A percentile compares a stretch with the other conserved stretches of the same genome.
These are phyloP conservation scores for Globisporangium okanoganense DNA, from an alignment of 352 stramenopile genomes.

Conservation along the genomic window DNA sequence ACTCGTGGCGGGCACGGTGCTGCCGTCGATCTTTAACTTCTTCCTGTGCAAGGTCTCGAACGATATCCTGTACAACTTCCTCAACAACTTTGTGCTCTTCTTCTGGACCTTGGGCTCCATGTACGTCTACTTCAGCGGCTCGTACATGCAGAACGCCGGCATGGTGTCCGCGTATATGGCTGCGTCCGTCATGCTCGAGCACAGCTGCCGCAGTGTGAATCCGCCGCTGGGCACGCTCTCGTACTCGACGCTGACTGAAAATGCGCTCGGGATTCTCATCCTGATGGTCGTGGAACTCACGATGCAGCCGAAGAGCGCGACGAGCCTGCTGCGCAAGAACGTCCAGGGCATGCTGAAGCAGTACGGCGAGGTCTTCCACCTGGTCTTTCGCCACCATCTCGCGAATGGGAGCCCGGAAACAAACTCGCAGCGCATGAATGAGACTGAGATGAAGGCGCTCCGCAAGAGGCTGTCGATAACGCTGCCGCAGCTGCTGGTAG, in stretches of 20 bases:
- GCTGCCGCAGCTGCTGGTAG: constrained; percentile 31
- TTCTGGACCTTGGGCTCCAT: constrained; percentile 60
- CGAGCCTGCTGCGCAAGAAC: constrained; percentile 47
- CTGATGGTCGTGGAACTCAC: constrained; percentile 54
- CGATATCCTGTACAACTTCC: constrained; percentile 39
- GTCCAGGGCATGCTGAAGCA: constrained; percentile 42
- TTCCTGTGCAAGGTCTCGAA: constrained; percentile 57
- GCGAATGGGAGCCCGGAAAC: constrained; percentile 19
- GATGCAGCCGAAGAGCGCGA: constrained; percentile 47
- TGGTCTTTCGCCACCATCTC: constrained; percentile 54
- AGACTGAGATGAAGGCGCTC: constrained; percentile 28
- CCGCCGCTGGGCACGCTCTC: neutral
- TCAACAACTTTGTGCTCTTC: constrained; percentile 66
- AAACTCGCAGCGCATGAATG: constrained; percentile 16
- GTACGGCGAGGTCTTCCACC: constrained; percentile 37
- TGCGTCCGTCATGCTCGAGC: constrained; percentile 35
- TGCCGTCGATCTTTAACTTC: constrained; percentile 70
- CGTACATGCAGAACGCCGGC: constrained; percentile 46
- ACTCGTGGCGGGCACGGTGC: constrained; percentile 61
- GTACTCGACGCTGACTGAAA: constrained; percentile 6
- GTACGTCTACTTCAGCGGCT: constrained; percentile 67
- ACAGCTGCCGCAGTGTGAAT: constrained; percentile 2
- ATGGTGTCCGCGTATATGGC: constrained; percentile 73
- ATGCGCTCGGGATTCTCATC: constrained; percentile 30
- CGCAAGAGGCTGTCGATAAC: constrained; percentile 32